Percentiles rank a stretch among this genome's conserved stretches.
These are phyloP conservation scores for Ceratocystis cubensis DNA, from an alignment of 2,329 filamentous ascomycete species.

Conservation along the genomic window DNA sequence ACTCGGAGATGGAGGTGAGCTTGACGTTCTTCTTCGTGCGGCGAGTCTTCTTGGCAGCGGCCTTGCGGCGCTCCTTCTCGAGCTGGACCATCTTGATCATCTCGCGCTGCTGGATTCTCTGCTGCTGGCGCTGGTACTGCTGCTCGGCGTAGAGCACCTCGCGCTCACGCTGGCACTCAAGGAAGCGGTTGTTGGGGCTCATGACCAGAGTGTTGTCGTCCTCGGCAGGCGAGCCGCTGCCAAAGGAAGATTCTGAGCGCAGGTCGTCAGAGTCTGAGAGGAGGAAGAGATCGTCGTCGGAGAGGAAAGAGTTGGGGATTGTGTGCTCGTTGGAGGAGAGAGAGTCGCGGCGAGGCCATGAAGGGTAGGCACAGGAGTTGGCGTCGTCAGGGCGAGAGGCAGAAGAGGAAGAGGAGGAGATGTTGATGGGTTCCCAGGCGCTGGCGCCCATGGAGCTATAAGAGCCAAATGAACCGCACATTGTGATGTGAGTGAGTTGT, in stretches of 20 bases:
- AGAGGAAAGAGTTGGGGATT: constrained; percentile 24
- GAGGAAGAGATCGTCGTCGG: constrained; percentile 23
- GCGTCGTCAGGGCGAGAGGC: constrained; percentile 31
- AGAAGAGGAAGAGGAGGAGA: constrained; percentile 31
- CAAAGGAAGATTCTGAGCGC: constrained; percentile 11
- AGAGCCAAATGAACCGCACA: constrained; percentile 41
- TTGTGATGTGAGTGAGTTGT: constrained; percentile 24
- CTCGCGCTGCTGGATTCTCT: constrained; percentile 42
- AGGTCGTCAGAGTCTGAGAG: constrained; percentile 4
- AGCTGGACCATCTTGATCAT: constrained; percentile 37
- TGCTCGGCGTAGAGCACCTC: constrained; percentile 26
- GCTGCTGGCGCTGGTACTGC: constrained; percentile 30
- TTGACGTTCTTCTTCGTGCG: constrained; percentile 40
- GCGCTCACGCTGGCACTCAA: constrained; percentile 18
- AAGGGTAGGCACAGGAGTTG: constrained; percentile 44
- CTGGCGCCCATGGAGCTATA: constrained; percentile 41
- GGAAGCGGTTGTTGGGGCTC: constrained; percentile 13
- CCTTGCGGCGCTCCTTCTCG: constrained; percentile 44
- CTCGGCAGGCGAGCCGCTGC: constrained; percentile 11
- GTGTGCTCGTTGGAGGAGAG: constrained; percentile 31
- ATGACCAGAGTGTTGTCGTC: constrained; percentile 7
- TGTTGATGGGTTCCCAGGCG: constrained; percentile 33
- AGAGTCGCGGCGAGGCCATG: constrained; percentile 44
- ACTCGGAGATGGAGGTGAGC: constrained; percentile 45
- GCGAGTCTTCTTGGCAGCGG: constrained; percentile 31